phyloP scores from a whole-genome alignment of 805 yeast genomes.

The Groenewaldozyma tartarivorans region DNA sequence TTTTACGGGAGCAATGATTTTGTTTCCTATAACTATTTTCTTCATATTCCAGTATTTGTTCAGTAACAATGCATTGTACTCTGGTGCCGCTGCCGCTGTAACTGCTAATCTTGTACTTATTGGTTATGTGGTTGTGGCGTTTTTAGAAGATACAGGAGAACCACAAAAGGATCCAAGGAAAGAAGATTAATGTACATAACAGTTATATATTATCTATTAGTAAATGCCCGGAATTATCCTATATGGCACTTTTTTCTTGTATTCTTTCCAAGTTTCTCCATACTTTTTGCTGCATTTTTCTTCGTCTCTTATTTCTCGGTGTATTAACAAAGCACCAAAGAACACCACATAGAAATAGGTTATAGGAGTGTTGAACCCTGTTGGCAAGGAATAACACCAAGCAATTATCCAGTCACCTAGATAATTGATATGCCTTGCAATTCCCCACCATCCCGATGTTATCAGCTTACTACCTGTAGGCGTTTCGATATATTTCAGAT shows the following conservation, averaged over 20 bases:
- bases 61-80: conserved; percentile 42
- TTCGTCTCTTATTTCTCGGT: conserved; percentile 88
- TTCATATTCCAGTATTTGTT: conserved; percentile 36
- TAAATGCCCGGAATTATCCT: conserved; percentile 85
- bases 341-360: conserved; percentile 83
- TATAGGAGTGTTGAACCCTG: conserved; percentile 70
- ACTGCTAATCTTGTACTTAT: conserved; percentile 62
- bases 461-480: conserved; percentile 70
- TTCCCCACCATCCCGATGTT: conserved; percentile 94
- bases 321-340: conserved; percentile 73
- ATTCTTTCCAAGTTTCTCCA: conserved; percentile 77
- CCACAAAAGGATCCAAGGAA: not conserved
- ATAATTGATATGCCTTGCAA: conserved; percentile 87
- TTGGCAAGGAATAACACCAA: conserved; percentile 84
- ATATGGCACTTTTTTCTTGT: conserved; percentile 73
- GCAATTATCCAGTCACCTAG: conserved; percentile 93
- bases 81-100: conserved; percentile 67
- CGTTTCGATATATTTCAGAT: conserved; percentile 63
- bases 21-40: conserved; percentile 50
- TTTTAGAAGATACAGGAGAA: conserved; percentile 42
- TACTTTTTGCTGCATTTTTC: conserved; percentile 81
- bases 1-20: conserved; percentile 64
- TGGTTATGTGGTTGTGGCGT: conserved; percentile 61
- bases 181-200: not conserved
- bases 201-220: conserved; percentile 24